Base-by-base conservation (phyloP, 2,329 filamentous ascomycete species). In the Phyllosticta paracitricarpa region DNA sequence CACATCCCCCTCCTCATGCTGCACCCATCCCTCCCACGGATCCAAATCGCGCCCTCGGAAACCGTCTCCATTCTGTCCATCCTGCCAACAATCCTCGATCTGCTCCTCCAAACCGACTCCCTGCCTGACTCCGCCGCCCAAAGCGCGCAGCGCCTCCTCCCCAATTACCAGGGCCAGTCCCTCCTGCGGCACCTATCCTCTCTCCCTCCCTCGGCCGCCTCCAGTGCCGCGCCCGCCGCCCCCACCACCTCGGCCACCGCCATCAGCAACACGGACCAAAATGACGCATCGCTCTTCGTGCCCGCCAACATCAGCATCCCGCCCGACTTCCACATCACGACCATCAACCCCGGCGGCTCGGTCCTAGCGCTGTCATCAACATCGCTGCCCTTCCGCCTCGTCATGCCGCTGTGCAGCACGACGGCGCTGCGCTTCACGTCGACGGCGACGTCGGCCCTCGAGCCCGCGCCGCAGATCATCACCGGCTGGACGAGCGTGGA, bases 161-260 rank as follows among this genome's bases (percentile, higher is more conserved):
- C 75, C 19, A 69, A 78, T 52, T 79, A 79, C 66, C 75, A 79
- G 69, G 77, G 76, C 10, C 77, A 79, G 64, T 78, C 76, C 0
- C 69, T 79, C n/a, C 73, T 79, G 57, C 73, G 77, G 8, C 24
- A 35, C 52, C 52, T 10, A 30, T 7, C n/a, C 52, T 19, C 48
- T 22, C 9, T 35, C 17, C 30, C 51, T 4, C 40, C 40, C 2
- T 48, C 40, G 12, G 4, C 14, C 7, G 40, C 40, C 6, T n/a
- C 40, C 14, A n/a, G n/a, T 14, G 40, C 40, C 40, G 40, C 40
- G 40, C 40, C 17, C 14, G 6, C 40, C 14, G 40, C 40, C 4
- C 40, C 40, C 14, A 48, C 14, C 6, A 48, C 40, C 40, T 48
- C 40, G 3, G 40, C 40, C 12, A 48, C 40, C 14, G 40, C 40